These are phyloP conservation scores for Aspergillus sp. DNA, from an alignment of 2,329 filamentous ascomycete genomes.

Conservation along the genomic window DNA sequence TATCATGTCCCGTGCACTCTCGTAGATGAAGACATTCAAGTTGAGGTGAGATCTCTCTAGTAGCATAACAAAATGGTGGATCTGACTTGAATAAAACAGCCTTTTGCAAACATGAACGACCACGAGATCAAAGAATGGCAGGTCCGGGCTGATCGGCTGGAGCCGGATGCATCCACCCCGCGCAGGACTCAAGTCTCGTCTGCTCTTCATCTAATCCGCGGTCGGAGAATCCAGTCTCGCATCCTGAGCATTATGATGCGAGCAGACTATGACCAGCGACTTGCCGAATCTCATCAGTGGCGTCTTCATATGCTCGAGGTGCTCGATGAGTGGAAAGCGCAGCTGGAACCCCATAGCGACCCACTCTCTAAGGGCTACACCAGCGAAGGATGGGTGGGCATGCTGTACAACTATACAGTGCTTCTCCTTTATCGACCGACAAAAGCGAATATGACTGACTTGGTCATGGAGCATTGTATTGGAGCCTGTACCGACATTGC, in stretches of 20 bases:
- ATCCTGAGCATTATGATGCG: constrained; percentile 5
- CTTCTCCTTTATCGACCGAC: constrained; percentile 1
- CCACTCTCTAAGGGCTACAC: constrained; percentile 1
- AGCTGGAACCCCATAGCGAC: constrained; percentile 5
- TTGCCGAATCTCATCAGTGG: background rate
- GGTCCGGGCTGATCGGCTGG: background rate
- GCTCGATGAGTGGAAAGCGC: constrained; percentile 1
- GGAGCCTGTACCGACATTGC: constrained; percentile 1
- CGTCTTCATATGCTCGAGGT: constrained; percentile 6
- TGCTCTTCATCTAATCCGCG: constrained; percentile 1
- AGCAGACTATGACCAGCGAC: constrained; percentile 1
- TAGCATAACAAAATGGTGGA: no score
- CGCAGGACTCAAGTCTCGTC: constrained; percentile 3
- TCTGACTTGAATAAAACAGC: background rate
- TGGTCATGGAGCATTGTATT: background rate
- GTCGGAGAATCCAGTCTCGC: background rate
- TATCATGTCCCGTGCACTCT: constrained; percentile 7
- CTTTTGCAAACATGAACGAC: constrained; percentile 7
- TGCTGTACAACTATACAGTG: constrained; percentile 6
- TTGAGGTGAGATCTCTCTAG: background rate
- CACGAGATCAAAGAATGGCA: constrained; percentile 1
- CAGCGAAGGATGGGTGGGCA: constrained; percentile 7
- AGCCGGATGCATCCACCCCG: background rate
- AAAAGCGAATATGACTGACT: background rate
- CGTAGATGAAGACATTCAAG: constrained; percentile 1